A percentile compares a stretch with the other conserved stretches of the same genome.
These are phyloP conservation scores for Allomyces javanicus DNA, from an alignment of 192 early-diverging fungal genomes.

Conservation along the genomic window DNA sequence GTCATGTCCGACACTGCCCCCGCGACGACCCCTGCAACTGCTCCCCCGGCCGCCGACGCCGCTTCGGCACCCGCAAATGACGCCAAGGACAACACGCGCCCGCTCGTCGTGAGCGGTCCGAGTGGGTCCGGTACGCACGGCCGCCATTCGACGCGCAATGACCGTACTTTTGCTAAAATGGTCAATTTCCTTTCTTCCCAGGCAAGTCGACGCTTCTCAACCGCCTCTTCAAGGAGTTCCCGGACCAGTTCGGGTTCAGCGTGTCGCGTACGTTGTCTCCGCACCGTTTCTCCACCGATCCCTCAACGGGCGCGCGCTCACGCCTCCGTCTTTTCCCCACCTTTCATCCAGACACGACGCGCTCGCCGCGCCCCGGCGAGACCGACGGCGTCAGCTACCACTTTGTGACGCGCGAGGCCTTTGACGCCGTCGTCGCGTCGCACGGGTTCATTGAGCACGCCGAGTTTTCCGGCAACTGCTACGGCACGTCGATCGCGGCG, in stretches of 20 bases:
- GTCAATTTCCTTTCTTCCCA: neutral
- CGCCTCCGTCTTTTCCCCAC: too few species aligned
- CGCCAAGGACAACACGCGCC: neutral
- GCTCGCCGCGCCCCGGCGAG: constrained; percentile 65
- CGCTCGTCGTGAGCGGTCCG: neutral
- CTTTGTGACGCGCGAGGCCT: constrained; percentile 52
- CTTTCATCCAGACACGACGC: constrained; percentile 49
- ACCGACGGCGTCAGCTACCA: constrained; percentile 64
- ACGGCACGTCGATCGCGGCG: constrained; percentile 18
- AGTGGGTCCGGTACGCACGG: neutral
- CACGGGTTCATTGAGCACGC: constrained; percentile 80
- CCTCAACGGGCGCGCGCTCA: neutral
- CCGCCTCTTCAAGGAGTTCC: constrained; percentile 66
- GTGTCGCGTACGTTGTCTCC: constrained; percentile 39
- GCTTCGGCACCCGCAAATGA: too few species aligned
- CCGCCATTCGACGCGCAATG: too few species aligned
- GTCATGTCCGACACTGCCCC: too few species aligned
- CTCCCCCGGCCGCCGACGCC: too few species aligned
- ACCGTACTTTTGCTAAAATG: neutral
- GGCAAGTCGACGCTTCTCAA: constrained; percentile 90
- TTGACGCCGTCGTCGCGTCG: constrained; percentile 36
- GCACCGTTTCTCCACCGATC: too few species aligned
- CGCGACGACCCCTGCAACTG: too few species aligned
- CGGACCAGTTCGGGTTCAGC: constrained; percentile 68
- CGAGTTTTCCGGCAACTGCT: constrained; percentile 79